Base-by-base conservation (phyloP, 2,329 filamentous ascomycete genomes). In the Alternaria conjuncta region DNA sequence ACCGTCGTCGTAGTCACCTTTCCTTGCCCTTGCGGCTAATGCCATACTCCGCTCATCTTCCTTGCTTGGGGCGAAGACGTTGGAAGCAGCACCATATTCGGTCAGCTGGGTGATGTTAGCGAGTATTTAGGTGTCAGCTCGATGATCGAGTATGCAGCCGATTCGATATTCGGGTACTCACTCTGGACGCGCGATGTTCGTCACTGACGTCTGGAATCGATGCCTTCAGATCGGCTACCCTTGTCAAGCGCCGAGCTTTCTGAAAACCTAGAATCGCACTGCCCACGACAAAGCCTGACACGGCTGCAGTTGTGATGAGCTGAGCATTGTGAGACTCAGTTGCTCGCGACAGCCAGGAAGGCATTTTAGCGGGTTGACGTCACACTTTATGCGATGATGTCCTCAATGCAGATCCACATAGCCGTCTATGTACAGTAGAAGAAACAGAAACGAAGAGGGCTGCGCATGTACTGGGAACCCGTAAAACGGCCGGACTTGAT, bases 281-380 rank as follows among this genome's bases (percentile, higher is more conserved):
- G 5, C 81, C 83, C 25, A 85, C 83, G 6, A 86, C 73, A 8
- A 81, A 80, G 11, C 82, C 82, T 5, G 84, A 85, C 10, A 85
- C 78, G 21, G 92, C 83, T 3, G 92, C 92, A 0, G 92, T 93
- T 4, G 90, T 87, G 18, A 89, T 86, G 36, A 96, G 83, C 77
- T 94, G 92, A 45, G 83, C 79, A 71, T 82, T 79, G 73, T 84
- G 84, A 44, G 82, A 84, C 43, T 79, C 77, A 5, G 80, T 80
- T 30, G 80, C 75, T 53, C 81, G 77, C 62, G 81, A 77, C 66
- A 84, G 74, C 83, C 83, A 84, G 60, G 79, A 80, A 69, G 81
- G 82, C 82, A 84, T 84, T 21, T 66, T 65, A 64, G 43, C 30
- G 30, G n/a, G 51, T 20, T 55, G 36, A 32, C 45, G 36, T 49